Evolutionary conservation across 2,329 filamentous ascomycete genomes (phyloP).

Genomic region (Colletotrichum sp.): DNA sequence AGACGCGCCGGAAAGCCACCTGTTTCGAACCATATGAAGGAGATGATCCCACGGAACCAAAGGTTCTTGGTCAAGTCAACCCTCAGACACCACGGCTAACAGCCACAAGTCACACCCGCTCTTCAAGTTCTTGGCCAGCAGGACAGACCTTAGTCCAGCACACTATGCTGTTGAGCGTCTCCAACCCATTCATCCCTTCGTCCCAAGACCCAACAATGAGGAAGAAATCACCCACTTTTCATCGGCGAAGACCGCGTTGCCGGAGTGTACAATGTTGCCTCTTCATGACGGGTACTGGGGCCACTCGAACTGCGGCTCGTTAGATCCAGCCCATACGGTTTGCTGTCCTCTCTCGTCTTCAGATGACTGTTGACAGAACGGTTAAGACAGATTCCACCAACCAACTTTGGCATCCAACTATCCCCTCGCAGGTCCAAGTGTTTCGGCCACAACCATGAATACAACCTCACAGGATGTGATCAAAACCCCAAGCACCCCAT

Average conservation of each 20-base stretch:
- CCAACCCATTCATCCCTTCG: neutral
- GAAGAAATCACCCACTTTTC: neutral
- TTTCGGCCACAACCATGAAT: too few relatives aligned
- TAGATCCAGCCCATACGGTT: neutral
- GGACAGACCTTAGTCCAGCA: too few relatives aligned
- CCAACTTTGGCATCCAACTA: neutral
- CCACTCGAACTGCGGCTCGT: neutral
- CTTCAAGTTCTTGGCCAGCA: neutral
- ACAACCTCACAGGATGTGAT: neutral
- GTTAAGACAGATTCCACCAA: neutral
- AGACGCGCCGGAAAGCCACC: neutral
- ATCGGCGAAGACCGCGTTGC: neutral
- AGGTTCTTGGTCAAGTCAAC: neutral
- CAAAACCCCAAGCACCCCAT: neutral
- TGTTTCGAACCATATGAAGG: neutral
- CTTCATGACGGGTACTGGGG: neutral
- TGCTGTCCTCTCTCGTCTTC: neutral
- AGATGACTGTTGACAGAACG: neutral
- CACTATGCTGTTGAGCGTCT: neutral
- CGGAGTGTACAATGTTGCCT: neutral
- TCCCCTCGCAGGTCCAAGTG: neutral
- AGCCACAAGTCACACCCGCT: neutral
- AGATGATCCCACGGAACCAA: neutral
- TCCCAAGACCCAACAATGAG: too few relatives aligned
- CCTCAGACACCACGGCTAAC: neutral